Evolutionary conservation across 179 eudicot species (phyloP).

Genomic region (Gypsophila paniculata): DNA sequence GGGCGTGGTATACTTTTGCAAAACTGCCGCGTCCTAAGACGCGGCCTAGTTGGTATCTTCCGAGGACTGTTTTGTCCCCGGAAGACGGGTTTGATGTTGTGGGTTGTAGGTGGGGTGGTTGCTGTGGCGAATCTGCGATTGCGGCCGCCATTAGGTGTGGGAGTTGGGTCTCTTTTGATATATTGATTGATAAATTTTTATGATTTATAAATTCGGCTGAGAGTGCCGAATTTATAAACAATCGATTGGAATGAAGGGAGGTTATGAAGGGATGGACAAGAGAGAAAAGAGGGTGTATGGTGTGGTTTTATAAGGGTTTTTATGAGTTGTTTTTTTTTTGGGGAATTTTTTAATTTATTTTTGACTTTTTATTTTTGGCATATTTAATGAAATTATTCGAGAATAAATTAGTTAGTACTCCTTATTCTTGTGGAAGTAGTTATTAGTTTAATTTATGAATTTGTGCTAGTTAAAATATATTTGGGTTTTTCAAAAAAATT

Average conservation of each 20-base stretch:
- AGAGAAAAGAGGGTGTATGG: neutral
- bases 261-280: slow-evolving; percentile 30
- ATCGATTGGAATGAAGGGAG: neutral
- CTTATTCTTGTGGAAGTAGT: too few species aligned
- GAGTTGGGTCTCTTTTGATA: neutral
- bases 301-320: slow-evolving; percentile 21
- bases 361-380: neutral
- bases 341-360: neutral
- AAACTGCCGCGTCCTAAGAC: slow-evolving; percentile 36
- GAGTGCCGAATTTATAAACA: neutral
- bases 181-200: too few species aligned
- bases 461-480: too few species aligned
- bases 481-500: too few species aligned
- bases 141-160: slow-evolving; percentile 28
- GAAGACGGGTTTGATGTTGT: neutral
- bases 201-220: neutral
- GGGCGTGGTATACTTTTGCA: slow-evolving; percentile 40
- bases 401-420: too few species aligned
- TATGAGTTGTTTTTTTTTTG: neutral
- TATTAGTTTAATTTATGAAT: too few species aligned
- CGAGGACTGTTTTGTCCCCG: slow-evolving; percentile 20
- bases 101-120: slow-evolving; percentile 3
- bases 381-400: too few species aligned
- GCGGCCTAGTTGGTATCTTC: slow-evolving; percentile 27
- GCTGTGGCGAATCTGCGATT: slow-evolving; percentile 19